A percentile compares a stretch with the other conserved stretches of the same genome.
Evolutionary conservation across 768 basidiomycete species (phyloP).

Genomic region (Austroboletus festivus): DNA sequence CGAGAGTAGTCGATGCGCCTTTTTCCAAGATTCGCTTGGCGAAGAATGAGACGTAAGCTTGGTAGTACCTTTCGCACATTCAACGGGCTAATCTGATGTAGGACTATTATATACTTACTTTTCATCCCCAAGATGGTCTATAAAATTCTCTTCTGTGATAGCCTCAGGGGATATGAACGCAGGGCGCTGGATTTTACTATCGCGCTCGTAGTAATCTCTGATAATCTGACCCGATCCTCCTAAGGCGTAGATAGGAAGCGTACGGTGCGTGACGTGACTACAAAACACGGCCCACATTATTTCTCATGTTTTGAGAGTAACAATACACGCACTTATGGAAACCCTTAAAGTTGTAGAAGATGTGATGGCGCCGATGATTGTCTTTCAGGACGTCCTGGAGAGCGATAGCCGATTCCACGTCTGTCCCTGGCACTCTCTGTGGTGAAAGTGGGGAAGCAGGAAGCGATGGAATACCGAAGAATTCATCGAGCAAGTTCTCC

Average conservation of each 20-base stretch:
- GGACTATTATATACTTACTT: constrained; percentile 11
- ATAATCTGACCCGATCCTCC: constrained; percentile 24
- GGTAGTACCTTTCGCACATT: constrained; percentile 19
- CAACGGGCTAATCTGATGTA: not conserved
- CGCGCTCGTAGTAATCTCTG: constrained; percentile 25
- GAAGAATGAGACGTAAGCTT: constrained; percentile 28
- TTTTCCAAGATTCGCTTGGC: constrained; percentile 12
- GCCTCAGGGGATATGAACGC: constrained; percentile 21
- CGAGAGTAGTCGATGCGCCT: constrained; percentile 15
- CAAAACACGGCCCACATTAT: not conserved
- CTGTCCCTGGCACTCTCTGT: constrained; percentile 29
- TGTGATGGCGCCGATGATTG: constrained; percentile 46
- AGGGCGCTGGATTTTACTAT: constrained; percentile 21
- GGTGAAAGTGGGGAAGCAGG: constrained; percentile 27
- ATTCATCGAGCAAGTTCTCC: constrained; percentile 8
- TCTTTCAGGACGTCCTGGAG: constrained; percentile 40
- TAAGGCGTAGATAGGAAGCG: constrained; percentile 27
- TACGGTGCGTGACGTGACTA: constrained; percentile 31
- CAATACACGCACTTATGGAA: constrained; percentile 52
- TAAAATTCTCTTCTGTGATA: constrained; percentile 23
- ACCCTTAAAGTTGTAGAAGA: constrained; percentile 43
- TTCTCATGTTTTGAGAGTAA: not conserved
- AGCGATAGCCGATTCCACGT: constrained; percentile 17
- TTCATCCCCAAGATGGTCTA: constrained; percentile 26
- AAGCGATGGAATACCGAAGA: constrained; percentile 24